Conservation (phyloP, 805 yeast species). For the Monosporozyma servazzii region DNA sequence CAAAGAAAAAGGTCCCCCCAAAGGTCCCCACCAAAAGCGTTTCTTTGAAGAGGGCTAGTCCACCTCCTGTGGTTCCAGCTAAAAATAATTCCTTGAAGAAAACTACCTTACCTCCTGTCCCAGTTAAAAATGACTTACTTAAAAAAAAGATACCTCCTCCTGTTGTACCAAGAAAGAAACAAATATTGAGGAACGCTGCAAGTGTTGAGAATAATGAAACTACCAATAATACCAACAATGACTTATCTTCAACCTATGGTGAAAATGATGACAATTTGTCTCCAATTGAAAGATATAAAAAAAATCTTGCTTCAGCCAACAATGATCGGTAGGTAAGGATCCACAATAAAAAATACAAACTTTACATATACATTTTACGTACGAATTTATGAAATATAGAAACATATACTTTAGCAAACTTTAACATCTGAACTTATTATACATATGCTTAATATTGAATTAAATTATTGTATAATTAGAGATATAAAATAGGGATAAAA, state of each 20-base stretch:
- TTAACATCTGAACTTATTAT: neutral
- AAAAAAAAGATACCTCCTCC: slow-evolving; percentile 8
- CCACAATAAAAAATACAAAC: neutral
- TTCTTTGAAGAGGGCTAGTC: neutral
- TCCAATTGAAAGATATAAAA: slow-evolving; percentile 5
- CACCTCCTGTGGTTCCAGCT: slow-evolving; percentile 14
- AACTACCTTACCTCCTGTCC: neutral
- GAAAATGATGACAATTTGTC: neutral
- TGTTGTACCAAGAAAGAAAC: slow-evolving; percentile 12
- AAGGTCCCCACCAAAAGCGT: slow-evolving; percentile 2
- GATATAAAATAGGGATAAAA: neutral
- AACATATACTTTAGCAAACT: slow-evolving; percentile 6
- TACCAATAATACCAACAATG: neutral
- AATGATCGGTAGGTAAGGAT: neutral
- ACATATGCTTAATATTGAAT: neutral
- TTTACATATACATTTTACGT: neutral
- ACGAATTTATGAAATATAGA: neutral
- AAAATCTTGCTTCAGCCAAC: neutral
- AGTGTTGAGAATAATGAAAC: neutral
- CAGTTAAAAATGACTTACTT: neutral
- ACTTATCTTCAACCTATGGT: neutral
- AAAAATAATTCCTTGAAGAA: slow-evolving; percentile 7
- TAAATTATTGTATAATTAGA: neutral
- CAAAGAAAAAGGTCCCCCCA: slow-evolving; percentile 3
- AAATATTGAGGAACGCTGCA: slow-evolving; percentile 3